Percentiles rank a stretch among this genome's conserved stretches.
Evolutionary conservation across 345 rosid genomes (phyloP).

Genomic region (Gossypium raimondii): DNA sequence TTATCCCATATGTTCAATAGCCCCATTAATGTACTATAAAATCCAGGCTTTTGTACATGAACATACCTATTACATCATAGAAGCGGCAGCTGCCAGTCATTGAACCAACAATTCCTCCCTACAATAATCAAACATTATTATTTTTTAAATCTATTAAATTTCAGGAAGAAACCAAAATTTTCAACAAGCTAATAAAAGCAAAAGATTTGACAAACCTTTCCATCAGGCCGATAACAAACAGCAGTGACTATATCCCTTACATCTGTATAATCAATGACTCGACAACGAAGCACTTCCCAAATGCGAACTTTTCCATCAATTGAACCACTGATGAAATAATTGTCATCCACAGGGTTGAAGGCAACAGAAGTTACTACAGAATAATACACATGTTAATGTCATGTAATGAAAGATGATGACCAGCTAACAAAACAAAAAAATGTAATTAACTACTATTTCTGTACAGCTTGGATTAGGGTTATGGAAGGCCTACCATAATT

Average conservation of each 20-base stretch:
- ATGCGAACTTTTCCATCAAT: constrained; percentile 59
- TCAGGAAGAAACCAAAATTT: neutral
- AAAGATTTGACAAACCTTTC: constrained; percentile 34
- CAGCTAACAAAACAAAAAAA: neutral
- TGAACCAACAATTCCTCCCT: constrained; percentile 60
- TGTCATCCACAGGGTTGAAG: constrained; percentile 48
- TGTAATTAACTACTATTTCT: neutral
- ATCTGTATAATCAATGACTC: constrained; percentile 48
- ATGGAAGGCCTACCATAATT: constrained; percentile 38
- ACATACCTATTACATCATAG: constrained; percentile 48
- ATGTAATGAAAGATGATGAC: neutral
- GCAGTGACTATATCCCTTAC: constrained; percentile 56
- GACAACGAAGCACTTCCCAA: constrained; percentile 46
- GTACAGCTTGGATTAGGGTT: neutral
- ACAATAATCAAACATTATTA: constrained; percentile 12
- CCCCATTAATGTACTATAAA: neutral
- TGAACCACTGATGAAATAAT: constrained; percentile 48
- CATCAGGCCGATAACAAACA: constrained; percentile 46
- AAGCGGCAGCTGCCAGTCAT: constrained; percentile 50
- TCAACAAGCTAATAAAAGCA: neutral
- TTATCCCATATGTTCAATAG: neutral
- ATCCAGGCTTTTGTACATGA: neutral
- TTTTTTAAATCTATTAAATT: neutral
- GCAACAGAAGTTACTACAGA: constrained; percentile 46
- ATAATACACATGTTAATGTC: neutral